Evolutionary conservation across 2,329 filamentous ascomycete species (phyloP), one percentile per base, ranked within the genome.

Genomic region (Fusarium falciforme): DNA sequence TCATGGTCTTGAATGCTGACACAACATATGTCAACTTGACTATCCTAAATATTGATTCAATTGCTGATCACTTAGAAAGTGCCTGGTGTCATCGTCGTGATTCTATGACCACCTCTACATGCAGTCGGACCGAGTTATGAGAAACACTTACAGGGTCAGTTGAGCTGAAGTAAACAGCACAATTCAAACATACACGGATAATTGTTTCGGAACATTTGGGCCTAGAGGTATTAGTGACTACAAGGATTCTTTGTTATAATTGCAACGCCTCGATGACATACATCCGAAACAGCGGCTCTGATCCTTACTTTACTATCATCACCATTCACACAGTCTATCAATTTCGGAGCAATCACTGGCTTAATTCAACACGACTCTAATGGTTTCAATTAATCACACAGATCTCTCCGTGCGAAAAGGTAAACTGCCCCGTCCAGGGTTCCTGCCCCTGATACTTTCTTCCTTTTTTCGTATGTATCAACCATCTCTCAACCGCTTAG

Each of bases 1-100:
- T 44, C 20, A 25, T 44, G 12, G 40, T 16, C 40, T 44, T 44
- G 8, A 17, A 27, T 17, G 25, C 44, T 27, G 14, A 9, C 5
- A 27, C 16, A 6, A 4, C 22, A 47, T 27, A 17, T 44, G 42
- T 5, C 14, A 4, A 27, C 8, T 47, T 47, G 22, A 17, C 42
- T 47, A 17, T 47, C 22, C 42, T 10, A 9, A 27, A 25, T 17
- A 8, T 47, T 17, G 22, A 47, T 17, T 47, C 8, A 10, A 16
- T 27, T 27, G 8, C 8, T 10, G 14, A 47, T 27, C 14, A 17
- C 14, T 16, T 27, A 5, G 22, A 25, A 27, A 10, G 22, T n/a
- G 0, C 1, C 0, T 0, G 0, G 1, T 17, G 0, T 11, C 25
- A 5, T 22, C 11, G 1, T 2, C 49, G 20, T 54, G 17, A 1